Percentiles rank a stretch among this genome's conserved stretches.
These are phyloP conservation scores for Leptosphaerulina australis DNA, from an alignment of 2,329 filamentous ascomycete species.

Conservation along the genomic window DNA sequence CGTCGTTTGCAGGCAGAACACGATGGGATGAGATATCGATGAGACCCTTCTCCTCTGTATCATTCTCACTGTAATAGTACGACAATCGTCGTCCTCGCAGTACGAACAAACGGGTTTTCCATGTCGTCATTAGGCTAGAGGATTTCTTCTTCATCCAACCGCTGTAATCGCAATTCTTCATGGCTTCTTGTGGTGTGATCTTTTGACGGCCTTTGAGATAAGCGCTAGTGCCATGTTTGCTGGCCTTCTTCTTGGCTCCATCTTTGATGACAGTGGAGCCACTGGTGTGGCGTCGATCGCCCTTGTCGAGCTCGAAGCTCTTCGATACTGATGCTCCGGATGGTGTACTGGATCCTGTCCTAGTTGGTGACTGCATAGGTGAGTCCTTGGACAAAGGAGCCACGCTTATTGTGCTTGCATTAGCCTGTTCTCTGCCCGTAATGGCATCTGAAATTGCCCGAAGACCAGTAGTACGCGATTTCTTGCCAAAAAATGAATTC, in stretches of 20 bases:
- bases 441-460: conserved; percentile 81
- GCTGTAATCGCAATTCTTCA: conserved; percentile 85
- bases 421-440: conserved; percentile 60
- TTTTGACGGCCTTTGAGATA: conserved; percentile 87
- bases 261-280: conserved; percentile 52
- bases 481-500: conserved; percentile 49
- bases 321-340: conserved; percentile 63
- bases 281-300: conserved; percentile 55
- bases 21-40: conserved; percentile 98
- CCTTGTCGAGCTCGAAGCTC: conserved; percentile 81
- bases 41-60: conserved; percentile 89
- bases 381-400: conserved; percentile 58
- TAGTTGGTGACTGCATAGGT: conserved; percentile 67
- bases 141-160: conserved; percentile 99
- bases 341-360: conserved; percentile 75
- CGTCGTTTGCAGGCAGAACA: conserved; percentile 91
- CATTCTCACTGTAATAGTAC: conserved; percentile 94
- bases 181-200: conserved; percentile 80
- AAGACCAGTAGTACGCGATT: conserved; percentile 67
- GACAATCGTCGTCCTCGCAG: conserved; percentile 88
- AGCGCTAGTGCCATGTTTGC: conserved; percentile 93
- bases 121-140: conserved; percentile 93
- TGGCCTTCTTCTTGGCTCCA: conserved; percentile 58
- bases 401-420: conserved; percentile 49
- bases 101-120: conserved; percentile 96